A percentile compares a stretch with the other conserved stretches of the same genome.
These are phyloP conservation scores for Cryptococcus sp. DNA, from an alignment of 1,284 basidiomycete species.

Conservation along the genomic window DNA sequence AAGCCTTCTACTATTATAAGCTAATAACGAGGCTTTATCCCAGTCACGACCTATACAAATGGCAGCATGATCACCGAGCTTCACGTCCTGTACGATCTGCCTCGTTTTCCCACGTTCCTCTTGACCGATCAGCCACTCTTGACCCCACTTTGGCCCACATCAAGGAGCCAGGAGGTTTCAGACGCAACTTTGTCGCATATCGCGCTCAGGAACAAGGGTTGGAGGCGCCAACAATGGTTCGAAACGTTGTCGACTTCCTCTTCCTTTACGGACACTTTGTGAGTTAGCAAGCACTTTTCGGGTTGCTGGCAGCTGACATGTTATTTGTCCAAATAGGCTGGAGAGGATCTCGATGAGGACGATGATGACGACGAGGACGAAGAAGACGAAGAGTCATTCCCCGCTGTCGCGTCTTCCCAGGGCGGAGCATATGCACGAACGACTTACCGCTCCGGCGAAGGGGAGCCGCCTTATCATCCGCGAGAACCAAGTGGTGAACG, in stretches of 20 bases:
- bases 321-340: slow-evolving; percentile 63
- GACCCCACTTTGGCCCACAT: slow-evolving; percentile 82
- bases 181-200: slow-evolving; percentile 77
- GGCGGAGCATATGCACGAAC: slow-evolving; percentile 43
- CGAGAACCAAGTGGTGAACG: neutral
- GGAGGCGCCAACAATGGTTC: slow-evolving; percentile 66
- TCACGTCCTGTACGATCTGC: slow-evolving; percentile 60
- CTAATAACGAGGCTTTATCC: slow-evolving; percentile 14
- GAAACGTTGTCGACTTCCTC: slow-evolving; percentile 90
- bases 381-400: slow-evolving; percentile 30
- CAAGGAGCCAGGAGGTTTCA: slow-evolving; percentile 89
- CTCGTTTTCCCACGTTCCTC: slow-evolving; percentile 68
- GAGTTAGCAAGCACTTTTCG: slow-evolving; percentile 49
- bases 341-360: slow-evolving; percentile 90
- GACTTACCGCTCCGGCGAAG: neutral
- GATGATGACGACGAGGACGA: slow-evolving; percentile 63
- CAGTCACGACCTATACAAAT: slow-evolving; percentile 92
- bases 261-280: slow-evolving; percentile 93
- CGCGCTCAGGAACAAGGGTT: slow-evolving; percentile 67
- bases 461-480: too few species aligned
- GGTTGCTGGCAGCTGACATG: neutral
- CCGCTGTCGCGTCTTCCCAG: slow-evolving; percentile 36
- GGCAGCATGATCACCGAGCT: slow-evolving; percentile 74
- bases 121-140: slow-evolving; percentile 55
- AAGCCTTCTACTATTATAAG: neutral